These are phyloP conservation scores for Cynanchum wilfordii DNA, from an alignment of 257 asterid species.

Conservation along the genomic window DNA sequence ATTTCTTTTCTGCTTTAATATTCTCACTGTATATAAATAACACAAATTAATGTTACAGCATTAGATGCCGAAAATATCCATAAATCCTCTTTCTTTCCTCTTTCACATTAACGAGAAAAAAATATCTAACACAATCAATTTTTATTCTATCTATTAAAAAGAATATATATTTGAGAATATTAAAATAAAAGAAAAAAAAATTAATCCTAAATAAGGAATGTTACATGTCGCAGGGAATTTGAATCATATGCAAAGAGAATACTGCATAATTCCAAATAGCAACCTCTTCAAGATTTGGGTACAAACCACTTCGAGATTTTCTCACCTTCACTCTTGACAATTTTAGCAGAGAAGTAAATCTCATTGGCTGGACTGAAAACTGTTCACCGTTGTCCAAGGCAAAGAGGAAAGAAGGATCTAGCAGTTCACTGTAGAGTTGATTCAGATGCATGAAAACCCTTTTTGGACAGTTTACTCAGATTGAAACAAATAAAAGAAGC, in stretches of 20 bases:
- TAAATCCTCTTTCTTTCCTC: too few species aligned
- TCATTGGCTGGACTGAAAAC: slow-evolving; percentile 84
- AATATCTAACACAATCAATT: too few species aligned
- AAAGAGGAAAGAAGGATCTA: slow-evolving; percentile 92
- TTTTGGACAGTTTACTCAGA: slow-evolving; percentile 9
- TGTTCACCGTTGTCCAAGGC: slow-evolving; percentile 87
- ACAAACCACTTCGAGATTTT: slow-evolving; percentile 3
- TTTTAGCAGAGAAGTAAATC: slow-evolving; percentile 66
- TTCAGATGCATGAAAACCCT: not conserved
- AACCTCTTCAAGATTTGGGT: not conserved
- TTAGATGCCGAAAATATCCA: too few species aligned
- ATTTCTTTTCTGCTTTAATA: too few species aligned
- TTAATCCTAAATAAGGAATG: too few species aligned
- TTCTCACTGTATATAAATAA: too few species aligned
- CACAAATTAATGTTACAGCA: too few species aligned
- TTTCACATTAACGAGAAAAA: too few species aligned
- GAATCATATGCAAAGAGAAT: not conserved
- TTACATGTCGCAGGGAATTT: too few species aligned
- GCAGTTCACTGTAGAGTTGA: slow-evolving; percentile 64
- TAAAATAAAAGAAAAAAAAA: too few species aligned
- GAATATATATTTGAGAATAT: too few species aligned
- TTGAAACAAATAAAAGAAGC: slow-evolving; percentile 4
- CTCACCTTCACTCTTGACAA: slow-evolving; percentile 87
- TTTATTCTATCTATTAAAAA: too few species aligned
- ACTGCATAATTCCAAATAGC: not conserved